Base-by-base conservation (phyloP, 2,329 filamentous ascomycete genomes). In the Scedosporium minutisporum region DNA sequence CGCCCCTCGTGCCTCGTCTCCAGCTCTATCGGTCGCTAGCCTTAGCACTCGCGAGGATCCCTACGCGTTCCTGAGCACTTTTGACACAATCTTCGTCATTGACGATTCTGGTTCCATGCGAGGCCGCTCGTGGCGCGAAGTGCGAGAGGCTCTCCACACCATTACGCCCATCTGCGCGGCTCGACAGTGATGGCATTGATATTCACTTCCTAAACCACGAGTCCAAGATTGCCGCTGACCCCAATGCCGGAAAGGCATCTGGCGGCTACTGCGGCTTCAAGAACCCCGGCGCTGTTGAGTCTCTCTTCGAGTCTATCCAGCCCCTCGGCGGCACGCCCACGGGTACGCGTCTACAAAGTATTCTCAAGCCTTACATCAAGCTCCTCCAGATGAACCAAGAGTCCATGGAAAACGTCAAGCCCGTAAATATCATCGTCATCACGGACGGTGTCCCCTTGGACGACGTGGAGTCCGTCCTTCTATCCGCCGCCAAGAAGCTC, bases 21-120 rank as follows among this genome's bases (percentile, higher is more conserved):
- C 66, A 4, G 61, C 66, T 14, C 33, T 10, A 6, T 62, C 60
- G 14, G 18, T 46, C 3, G 53, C 70, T n/a, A 71, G 66, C 53
- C 67, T 77, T 65, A 73, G 72, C 6, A 74, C 72, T 7, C 74
- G 76, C 23, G 87, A 91, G 67, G 87, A 91, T 68, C 83, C 80
- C 1, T 95, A 90, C 71, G 82, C 86, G 2, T 96, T 96, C 71
- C 85, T 97, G 4, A 73, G 76, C 51, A 80, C 80, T 16, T 97
- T 96, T 71, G 91, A 97, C 75, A 97, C 92, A 38, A 76, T 93
- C 63, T 93, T 97, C 72, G 76, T 97, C 1, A 91, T 97, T 70
- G 93, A 97, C 71, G 93, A 97, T 77, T 92, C 88, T n/a, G 85
- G 86, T 4, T 93, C 88, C 68, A 97, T 97, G 93, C 78, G 79